Evolutionary conservation across 2,329 filamentous ascomycete genomes (phyloP).

Genomic region (Sarocladiaceae sp.): DNA sequence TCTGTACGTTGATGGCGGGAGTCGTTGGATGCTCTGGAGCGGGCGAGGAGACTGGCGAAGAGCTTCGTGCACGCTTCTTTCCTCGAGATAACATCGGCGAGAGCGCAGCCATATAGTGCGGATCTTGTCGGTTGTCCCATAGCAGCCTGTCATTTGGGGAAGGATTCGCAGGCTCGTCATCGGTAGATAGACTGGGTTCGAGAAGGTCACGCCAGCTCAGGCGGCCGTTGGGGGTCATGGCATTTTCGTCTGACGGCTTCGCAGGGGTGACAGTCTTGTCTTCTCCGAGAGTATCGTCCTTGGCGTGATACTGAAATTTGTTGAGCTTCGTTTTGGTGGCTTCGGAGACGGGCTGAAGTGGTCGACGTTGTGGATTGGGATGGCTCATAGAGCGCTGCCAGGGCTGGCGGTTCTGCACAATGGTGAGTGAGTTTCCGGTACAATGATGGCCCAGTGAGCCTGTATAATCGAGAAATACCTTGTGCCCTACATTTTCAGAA

Average conservation of each 20-base stretch:
- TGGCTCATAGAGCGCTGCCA: conserved; percentile 52
- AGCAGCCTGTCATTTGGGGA: conserved; percentile 57
- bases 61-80: conserved; percentile 66
- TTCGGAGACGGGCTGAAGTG: conserved; percentile 46
- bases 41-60: conserved; percentile 66
- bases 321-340: conserved; percentile 56
- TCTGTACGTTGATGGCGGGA: conserved; percentile 50
- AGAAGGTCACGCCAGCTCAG: conserved; percentile 55
- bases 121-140: conserved; percentile 50
- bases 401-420: conserved; percentile 31
- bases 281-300: conserved; percentile 10
- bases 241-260: conserved; percentile 14
- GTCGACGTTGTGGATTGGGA: conserved; percentile 30
- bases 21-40: conserved; percentile 37
- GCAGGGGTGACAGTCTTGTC: conserved; percentile 11
- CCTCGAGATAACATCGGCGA: conserved; percentile 44
- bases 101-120: conserved; percentile 31
- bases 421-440: conserved; percentile 8
- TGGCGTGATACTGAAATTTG: conserved; percentile 41
- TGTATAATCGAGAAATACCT: conserved; percentile 18
- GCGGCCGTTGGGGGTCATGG: conserved; percentile 39
- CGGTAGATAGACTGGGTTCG: conserved; percentile 34
- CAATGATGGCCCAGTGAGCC: not conserved
- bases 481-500: conserved; percentile 28
- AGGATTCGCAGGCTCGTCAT: conserved; percentile 35